A percentile compares a stretch with the other conserved stretches of the same genome.
These are phyloP conservation scores for Ophiostoma himal-ulmi DNA, from an alignment of 2,329 filamentous ascomycete genomes.

Conservation along the genomic window DNA sequence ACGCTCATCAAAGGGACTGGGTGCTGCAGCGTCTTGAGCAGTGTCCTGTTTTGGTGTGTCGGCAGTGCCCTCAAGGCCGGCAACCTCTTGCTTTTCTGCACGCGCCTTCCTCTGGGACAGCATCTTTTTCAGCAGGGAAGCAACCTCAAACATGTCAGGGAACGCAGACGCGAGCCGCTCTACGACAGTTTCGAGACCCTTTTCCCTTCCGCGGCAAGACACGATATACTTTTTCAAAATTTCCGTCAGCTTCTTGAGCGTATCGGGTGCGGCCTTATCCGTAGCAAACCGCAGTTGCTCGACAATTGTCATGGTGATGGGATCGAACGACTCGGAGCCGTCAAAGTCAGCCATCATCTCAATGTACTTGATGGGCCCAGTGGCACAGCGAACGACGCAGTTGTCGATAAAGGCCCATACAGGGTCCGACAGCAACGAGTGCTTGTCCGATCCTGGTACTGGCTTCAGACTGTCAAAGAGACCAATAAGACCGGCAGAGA, in stretches of 20 bases:
- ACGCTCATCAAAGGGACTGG: constrained; percentile 33
- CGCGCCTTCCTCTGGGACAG: neutral
- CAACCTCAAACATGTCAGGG: neutral
- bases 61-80: neutral
- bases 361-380: constrained; percentile 75
- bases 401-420: constrained; percentile 75
- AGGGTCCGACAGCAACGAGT: constrained; percentile 33
- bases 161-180: neutral
- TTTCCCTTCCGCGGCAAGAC: constrained; percentile 38
- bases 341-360: constrained; percentile 56
- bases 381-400: constrained; percentile 68
- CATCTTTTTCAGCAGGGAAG: neutral
- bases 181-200: constrained; percentile 34
- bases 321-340: constrained; percentile 45
- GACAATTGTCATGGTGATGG: constrained; percentile 61
- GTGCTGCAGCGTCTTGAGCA: neutral
- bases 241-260: constrained; percentile 44
- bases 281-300: constrained; percentile 73
- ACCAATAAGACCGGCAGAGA: constrained; percentile 37
- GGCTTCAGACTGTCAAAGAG: constrained; percentile 38
- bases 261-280: constrained; percentile 38
- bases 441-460: constrained; percentile 13
- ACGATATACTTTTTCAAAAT: constrained; percentile 57
- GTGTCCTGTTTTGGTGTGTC: constrained; percentile 19
- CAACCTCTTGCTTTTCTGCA: neutral